A percentile compares a stretch with the other conserved stretches of the same genome.
phyloP scores from a whole-genome alignment of 106 monocot genomes.

The Dendrobium nobile region DNA sequence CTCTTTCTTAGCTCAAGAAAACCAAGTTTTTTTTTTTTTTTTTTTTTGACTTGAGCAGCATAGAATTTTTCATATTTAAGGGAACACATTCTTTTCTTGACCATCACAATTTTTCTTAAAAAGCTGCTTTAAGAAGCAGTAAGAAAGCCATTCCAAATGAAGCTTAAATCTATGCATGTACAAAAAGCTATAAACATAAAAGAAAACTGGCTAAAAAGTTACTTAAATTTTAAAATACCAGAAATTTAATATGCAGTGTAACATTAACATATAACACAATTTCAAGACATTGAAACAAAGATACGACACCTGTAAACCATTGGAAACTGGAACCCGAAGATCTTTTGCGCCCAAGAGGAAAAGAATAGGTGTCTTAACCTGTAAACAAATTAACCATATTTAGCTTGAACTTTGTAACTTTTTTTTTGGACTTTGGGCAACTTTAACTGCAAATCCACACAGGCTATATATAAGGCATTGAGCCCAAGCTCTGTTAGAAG shows the following conservation, averaged over 20 bases:
- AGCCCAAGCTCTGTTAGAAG: too few species aligned
- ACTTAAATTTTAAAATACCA: neutral
- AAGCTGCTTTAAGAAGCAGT: neutral
- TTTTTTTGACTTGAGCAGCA: too few species aligned
- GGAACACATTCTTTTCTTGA: neutral
- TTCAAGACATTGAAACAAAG: neutral
- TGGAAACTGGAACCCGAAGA: conserved; percentile 91
- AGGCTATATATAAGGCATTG: too few species aligned
- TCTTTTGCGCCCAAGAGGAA: conserved; percentile 93
- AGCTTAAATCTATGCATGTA: too few species aligned
- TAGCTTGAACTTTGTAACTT: neutral
- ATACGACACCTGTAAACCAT: conserved; percentile 80
- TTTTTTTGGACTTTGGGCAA: too few species aligned
- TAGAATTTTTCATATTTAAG: too few species aligned
- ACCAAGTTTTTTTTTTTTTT: too few species aligned
- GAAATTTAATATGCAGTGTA: neutral
- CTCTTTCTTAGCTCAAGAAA: too few species aligned
- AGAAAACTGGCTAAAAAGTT: neutral
- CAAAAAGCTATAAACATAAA: neutral
- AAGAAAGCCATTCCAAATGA: too few species aligned
- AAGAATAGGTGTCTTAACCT: conserved; percentile 84
- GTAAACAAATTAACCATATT: conserved; percentile 10
- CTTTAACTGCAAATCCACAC: too few species aligned
- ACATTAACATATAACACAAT: neutral
- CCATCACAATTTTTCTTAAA: neutral